These are phyloP conservation scores for Fusarium oxysporum DNA, from an alignment of 2,329 filamentous ascomycete species.

Conservation along the genomic window DNA sequence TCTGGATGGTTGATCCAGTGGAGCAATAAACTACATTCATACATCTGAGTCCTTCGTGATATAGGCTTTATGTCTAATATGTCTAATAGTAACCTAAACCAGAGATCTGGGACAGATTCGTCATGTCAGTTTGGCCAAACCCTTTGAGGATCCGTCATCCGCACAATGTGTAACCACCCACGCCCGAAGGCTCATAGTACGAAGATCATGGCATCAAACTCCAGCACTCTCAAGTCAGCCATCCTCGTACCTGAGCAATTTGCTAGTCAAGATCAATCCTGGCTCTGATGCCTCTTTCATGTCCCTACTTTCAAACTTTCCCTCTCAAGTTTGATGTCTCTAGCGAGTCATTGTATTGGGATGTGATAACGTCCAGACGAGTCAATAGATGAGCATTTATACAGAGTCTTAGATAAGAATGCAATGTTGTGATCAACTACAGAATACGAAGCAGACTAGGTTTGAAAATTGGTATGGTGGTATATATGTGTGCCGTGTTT, in stretches of 20 bases:
- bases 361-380: background rate
- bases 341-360: background rate
- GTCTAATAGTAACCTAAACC: slow-evolving; percentile 1
- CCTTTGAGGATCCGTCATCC: background rate
- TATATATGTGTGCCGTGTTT: background rate
- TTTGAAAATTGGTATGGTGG: background rate
- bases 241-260: no score
- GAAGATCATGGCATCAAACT: background rate
- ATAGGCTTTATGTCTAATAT: background rate
- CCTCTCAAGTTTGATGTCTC: background rate
- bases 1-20: slow-evolving; percentile 1
- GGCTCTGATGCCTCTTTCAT: background rate
- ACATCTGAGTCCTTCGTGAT: background rate
- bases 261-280: background rate
- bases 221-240: background rate
- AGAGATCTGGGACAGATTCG: background rate
- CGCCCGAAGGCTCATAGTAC: background rate
- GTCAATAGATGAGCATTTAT: background rate
- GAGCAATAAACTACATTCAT: slow-evolving; percentile 5
- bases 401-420: background rate
- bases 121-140: background rate
- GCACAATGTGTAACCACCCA: background rate
- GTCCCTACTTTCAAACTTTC: background rate
- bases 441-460: background rate
- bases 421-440: background rate